Conservation (phyloP, 768 basidiomycete species). For the Mycena maculata region DNA sequence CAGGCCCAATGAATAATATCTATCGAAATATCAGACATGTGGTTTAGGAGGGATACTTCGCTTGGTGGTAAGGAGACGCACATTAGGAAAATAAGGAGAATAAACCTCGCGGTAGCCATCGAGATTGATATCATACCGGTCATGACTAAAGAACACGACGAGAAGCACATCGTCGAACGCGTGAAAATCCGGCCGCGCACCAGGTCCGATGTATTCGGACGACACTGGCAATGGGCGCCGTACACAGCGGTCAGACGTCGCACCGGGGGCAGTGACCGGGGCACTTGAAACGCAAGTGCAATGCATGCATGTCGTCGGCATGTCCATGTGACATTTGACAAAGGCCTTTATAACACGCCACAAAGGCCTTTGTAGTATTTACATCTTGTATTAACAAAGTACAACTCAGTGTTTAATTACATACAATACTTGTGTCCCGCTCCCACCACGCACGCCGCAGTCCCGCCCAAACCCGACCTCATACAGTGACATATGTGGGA, state of each 20-base stretch:
- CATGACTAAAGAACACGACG: conserved; percentile 63
- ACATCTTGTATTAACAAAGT: too few species aligned
- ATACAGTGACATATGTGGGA: too few species aligned
- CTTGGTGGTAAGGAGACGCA: conserved; percentile 37
- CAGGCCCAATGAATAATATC: conserved; percentile 63
- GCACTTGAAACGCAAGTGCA: too few species aligned
- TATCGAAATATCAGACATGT: background rate
- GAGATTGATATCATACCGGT: conserved; percentile 58
- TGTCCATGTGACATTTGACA: too few species aligned
- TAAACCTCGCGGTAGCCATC: conserved; percentile 61
- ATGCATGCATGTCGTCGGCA: too few species aligned
- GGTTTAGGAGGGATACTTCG: background rate
- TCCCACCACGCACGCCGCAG: too few species aligned
- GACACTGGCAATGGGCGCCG: conserved; percentile 5
- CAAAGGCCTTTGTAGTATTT: too few species aligned
- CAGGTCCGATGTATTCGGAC: conserved; percentile 1
- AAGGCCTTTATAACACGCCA: too few species aligned
- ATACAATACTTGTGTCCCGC: too few species aligned
- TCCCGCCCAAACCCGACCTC: too few species aligned
- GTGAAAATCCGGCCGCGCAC: conserved; percentile 29
- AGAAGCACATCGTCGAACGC: conserved; percentile 57
- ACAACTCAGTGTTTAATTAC: too few species aligned
- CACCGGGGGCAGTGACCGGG: background rate
- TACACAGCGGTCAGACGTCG: background rate
- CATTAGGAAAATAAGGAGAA: conserved; percentile 61